Evolutionary conservation across 192 early-diverging fungal genomes (phyloP).

Genomic region (Coemansia sp.): DNA sequence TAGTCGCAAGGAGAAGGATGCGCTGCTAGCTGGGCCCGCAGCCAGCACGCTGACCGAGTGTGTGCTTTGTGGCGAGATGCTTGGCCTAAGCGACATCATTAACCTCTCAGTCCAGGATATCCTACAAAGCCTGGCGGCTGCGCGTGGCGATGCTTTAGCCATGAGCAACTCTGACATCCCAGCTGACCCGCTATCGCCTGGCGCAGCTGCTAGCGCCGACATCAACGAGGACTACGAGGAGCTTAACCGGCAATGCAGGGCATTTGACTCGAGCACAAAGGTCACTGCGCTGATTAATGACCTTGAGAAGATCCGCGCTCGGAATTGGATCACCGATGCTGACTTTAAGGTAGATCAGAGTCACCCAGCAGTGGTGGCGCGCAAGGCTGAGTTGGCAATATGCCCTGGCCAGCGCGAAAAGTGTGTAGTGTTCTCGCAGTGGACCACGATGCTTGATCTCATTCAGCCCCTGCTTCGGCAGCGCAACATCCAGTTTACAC

Average conservation of each 20-base stretch:
- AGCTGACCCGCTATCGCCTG: background rate
- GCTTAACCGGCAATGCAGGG: conserved; percentile 32
- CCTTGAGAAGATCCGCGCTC: conserved; percentile 35
- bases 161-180: background rate
- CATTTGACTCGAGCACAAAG: conserved; percentile 48
- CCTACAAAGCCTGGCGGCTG: background rate
- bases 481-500: conserved; percentile 59
- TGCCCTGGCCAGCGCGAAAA: conserved; percentile 56
- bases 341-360: conserved; percentile 39
- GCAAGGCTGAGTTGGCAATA: conserved; percentile 18
- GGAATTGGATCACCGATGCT: conserved; percentile 31
- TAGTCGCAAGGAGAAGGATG: conserved; percentile 14
- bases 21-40: conserved; percentile 7
- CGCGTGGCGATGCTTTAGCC: background rate
- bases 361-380: conserved; percentile 29
- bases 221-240: conserved; percentile 19
- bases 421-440: conserved; percentile 94
- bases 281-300: conserved; percentile 22
- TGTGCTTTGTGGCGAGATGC: conserved; percentile 40
- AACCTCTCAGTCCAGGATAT: conserved; percentile 20
- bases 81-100: conserved; percentile 19
- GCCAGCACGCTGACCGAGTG: conserved; percentile 29
- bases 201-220: background rate
- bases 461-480: conserved; percentile 58
- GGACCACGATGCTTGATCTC: conserved; percentile 79